These are phyloP conservation scores for Lentinula detonsa DNA, from an alignment of 768 basidiomycete genomes.

Conservation along the genomic window DNA sequence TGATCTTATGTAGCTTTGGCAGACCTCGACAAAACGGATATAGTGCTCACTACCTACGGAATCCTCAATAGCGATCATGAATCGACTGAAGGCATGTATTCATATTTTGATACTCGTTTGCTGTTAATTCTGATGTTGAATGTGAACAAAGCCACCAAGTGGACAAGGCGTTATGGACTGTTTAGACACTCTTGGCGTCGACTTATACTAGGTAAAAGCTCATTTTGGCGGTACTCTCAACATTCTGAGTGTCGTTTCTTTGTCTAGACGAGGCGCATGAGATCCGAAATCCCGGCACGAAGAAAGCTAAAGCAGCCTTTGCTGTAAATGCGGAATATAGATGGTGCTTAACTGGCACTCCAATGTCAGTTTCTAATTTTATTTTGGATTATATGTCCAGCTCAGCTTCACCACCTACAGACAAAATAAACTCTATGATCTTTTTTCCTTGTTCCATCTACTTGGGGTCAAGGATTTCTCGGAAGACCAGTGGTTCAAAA, in stretches of 20 bases:
- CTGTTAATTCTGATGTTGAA: constrained; percentile 35
- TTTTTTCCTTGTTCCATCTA: constrained; percentile 88
- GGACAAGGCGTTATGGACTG: constrained; percentile 52
- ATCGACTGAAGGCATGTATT: constrained; percentile 28
- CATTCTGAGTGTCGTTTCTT: background rate
- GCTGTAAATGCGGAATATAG: constrained; percentile 74
- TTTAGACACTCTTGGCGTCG: constrained; percentile 83
- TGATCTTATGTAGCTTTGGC: constrained; percentile 39
- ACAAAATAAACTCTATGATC: constrained; percentile 88
- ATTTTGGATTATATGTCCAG: background rate
- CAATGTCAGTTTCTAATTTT: constrained; percentile 40
- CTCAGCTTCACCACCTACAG: constrained; percentile 20
- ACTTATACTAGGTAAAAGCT: constrained; percentile 68
- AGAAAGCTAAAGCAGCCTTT: constrained; percentile 66
- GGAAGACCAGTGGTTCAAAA: constrained; percentile 74
- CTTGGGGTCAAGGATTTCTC: constrained; percentile 77
- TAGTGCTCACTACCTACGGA: constrained; percentile 86
- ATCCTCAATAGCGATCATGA: constrained; percentile 76
- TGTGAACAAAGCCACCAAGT: constrained; percentile 25
- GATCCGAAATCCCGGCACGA: constrained; percentile 65
- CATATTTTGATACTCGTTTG: constrained; percentile 21
- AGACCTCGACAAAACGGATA: constrained; percentile 47
- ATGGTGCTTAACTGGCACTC: constrained; percentile 90
- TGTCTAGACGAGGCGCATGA: constrained; percentile 83
- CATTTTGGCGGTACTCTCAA: background rate